Conservation (phyloP, 2,329 filamentous ascomycete genomes). For the Fusarium musae region DNA sequence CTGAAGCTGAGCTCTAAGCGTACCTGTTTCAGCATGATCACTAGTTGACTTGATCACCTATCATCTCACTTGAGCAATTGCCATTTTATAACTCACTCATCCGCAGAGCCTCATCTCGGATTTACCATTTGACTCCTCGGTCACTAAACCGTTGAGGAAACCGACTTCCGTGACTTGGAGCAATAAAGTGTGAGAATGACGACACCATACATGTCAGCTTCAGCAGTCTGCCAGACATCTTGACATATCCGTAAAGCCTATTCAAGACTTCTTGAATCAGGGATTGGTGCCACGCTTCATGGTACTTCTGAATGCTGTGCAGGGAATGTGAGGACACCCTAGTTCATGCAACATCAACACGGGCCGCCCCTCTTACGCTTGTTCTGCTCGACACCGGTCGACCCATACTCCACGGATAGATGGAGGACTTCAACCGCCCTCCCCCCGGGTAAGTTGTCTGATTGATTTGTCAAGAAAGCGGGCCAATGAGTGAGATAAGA, state of each 20-base stretch:
- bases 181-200: conserved; percentile 26
- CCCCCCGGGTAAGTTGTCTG: conserved; percentile 10
- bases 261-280: neutral
- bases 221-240: conserved; percentile 16
- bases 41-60: neutral
- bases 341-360: conserved; percentile 24
- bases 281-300: conserved; percentile 29
- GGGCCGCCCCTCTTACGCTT: conserved; percentile 25
- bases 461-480: conserved; percentile 12
- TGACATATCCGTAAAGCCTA: neutral
- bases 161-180: neutral
- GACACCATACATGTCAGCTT: conserved; percentile 30
- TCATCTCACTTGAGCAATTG: neutral
- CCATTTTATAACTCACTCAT: conserved; percentile 33
- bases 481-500: conserved; percentile 21
- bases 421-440: neutral
- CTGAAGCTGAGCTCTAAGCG: too few species aligned
- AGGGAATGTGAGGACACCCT: conserved; percentile 11
- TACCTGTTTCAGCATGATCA: conserved; percentile 27
- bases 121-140: conserved; percentile 38
- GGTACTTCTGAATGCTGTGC: conserved; percentile 8
- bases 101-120: conserved; percentile 37
- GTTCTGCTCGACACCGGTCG: conserved; percentile 21
- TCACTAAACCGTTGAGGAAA: conserved; percentile 3
- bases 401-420: neutral